Evolutionary conservation across 148 eudicot species (phyloP), one percentile per base, ranked within the genome.

Genomic region (Cornus florida): DNA sequence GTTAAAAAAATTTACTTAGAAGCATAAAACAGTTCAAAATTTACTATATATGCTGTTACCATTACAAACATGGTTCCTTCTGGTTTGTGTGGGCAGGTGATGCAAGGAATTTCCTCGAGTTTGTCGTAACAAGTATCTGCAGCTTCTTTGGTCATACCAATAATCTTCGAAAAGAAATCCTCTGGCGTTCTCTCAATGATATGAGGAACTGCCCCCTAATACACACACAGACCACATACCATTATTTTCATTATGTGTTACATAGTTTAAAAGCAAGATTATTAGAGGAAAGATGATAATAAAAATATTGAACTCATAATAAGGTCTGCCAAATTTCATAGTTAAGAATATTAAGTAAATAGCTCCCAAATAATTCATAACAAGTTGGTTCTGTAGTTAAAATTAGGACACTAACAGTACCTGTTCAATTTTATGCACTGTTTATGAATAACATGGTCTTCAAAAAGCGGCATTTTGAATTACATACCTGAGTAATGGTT

Each of bases 401-500:
- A 4, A 35, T 33, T 33, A n/a, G n/a, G n/a, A n/a, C n/a, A n/a
- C n/a, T n/a, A n/a, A n/a, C n/a, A n/a, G n/a, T n/a, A n/a, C n/a
- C n/a, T n/a, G n/a, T n/a, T n/a, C n/a, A n/a, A n/a, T n/a, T n/a
- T n/a, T n/a, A n/a, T n/a, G n/a, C 28, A 28, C 28, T 28, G n/a
- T 23, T 2, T 56, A n/a, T 6, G 28, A 60, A 38, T 43, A 9
- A 69, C 2, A 50, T 53, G n/a, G 9, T 17, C 1, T 50, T n/a
- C 2, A n/a, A 62, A 72, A 72, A 72, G 35, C 9, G 59, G 35
- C 22, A 33, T 28, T 6, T 35, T 31, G 9, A 1, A 33, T 57
- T 57, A 64, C 79, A 35, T 72, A 91, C 98, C 93, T 91, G 94
- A 83, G 91, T 85, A 75, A 91, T 73, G 43, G 97, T 91, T 67